A percentile compares a stretch with the other conserved stretches of the same genome.
Conservation (phyloP, 2,329 filamentous ascomycete species). For the Curvularia sp. region DNA sequence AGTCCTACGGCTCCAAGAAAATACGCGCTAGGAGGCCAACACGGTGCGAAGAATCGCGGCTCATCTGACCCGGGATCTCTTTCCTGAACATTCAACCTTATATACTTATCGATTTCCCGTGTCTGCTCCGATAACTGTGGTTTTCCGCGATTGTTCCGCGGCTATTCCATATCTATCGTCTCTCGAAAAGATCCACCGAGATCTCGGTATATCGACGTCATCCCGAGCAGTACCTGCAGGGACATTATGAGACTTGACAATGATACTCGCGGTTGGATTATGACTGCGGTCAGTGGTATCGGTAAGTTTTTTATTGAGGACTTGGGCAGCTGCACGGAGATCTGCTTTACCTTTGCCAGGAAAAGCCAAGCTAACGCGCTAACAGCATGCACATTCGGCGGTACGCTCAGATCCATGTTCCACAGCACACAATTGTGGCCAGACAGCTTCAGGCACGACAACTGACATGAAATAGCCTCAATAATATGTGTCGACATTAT, state of each 20-base stretch:
- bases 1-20: slow-evolving; percentile 2
- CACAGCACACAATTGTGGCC: background rate
- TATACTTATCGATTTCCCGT: slow-evolving; percentile 10
- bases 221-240: slow-evolving; percentile 22
- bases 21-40: slow-evolving; percentile 21
- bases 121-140: background rate
- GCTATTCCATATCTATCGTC: slow-evolving; percentile 2
- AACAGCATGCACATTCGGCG: slow-evolving; percentile 50
- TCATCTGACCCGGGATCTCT: slow-evolving; percentile 16
- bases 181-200: background rate
- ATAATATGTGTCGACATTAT: slow-evolving; percentile 88
- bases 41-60: slow-evolving; percentile 21
- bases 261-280: slow-evolving; percentile 92
- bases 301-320: slow-evolving; percentile 53
- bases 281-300: slow-evolving; percentile 82
- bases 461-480: slow-evolving; percentile 62
- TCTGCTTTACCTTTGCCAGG: background rate
- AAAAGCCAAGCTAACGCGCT: slow-evolving; percentile 22
- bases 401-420: slow-evolving; percentile 24
- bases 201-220: slow-evolving; percentile 31
- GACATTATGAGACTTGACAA: slow-evolving; percentile 44
- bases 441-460: slow-evolving; percentile 13
- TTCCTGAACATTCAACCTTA: slow-evolving; percentile 12
- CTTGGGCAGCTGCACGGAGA: slow-evolving; percentile 2
- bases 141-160: background rate